Evolutionary conservation across 2,329 filamentous ascomycete genomes (phyloP).

Genomic region (Xylaria sp.): DNA sequence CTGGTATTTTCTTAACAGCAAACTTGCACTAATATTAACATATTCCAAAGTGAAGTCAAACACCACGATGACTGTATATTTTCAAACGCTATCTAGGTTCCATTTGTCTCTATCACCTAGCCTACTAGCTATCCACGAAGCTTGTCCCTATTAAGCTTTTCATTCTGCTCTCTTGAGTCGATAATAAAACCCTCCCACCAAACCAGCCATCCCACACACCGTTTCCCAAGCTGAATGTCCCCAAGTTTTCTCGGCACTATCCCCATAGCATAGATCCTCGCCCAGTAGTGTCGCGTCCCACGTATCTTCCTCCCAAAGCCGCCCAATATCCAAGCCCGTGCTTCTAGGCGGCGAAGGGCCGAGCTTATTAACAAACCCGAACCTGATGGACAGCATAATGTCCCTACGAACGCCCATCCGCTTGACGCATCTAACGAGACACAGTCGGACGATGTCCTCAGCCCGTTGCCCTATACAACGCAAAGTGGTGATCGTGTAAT

Average conservation of each 20-base stretch:
- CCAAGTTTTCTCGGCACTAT: background rate
- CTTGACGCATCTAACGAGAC: background rate
- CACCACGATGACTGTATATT: background rate
- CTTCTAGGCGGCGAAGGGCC: background rate
- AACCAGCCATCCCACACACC: background rate
- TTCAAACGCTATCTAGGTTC: background rate
- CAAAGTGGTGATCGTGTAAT: background rate
- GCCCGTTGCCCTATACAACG: background rate
- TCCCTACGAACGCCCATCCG: background rate
- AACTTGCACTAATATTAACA: background rate
- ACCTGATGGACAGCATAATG: background rate
- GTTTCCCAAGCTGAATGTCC: background rate
- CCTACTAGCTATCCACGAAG: background rate
- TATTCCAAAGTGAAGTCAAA: background rate
- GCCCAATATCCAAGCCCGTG: background rate
- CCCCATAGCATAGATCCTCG: background rate
- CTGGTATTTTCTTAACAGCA: background rate
- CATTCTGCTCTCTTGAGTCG: background rate
- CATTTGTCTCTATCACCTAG: background rate
- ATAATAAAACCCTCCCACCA: background rate
- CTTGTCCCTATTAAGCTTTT: background rate
- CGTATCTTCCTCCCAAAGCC: background rate
- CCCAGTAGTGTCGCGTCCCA: background rate
- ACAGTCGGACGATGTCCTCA: slow-evolving; percentile 1
- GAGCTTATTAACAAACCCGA: background rate